Conservation (phyloP, 129 eudicot species). For the Flaveria bidentis region DNA sequence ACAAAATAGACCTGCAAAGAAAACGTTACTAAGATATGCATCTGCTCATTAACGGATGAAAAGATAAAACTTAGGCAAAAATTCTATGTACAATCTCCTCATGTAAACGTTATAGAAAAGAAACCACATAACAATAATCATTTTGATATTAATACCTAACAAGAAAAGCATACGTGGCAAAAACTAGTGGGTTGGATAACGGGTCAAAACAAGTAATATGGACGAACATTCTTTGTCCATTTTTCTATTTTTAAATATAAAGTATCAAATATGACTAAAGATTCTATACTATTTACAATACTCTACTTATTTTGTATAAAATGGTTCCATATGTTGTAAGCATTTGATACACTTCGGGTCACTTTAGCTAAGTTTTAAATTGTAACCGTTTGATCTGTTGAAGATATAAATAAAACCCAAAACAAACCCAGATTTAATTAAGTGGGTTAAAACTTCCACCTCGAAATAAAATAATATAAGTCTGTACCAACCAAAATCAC, state of each 20-base stretch:
- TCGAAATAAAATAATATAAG: not conserved
- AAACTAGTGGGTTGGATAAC: constrained; percentile 1
- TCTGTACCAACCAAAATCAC: constrained; percentile 1
- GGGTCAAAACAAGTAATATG: not conserved
- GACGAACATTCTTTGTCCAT: not conserved
- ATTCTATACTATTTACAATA: not conserved
- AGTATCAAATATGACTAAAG: not conserved
- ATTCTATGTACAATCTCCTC: not conserved
- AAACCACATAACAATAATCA: constrained; percentile 8
- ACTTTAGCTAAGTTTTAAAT: not conserved
- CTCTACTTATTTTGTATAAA: not conserved
- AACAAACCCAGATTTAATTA: not conserved
- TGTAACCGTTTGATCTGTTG: not conserved
- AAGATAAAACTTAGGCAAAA: constrained; percentile 8
- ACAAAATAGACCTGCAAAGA: constrained; percentile 64
- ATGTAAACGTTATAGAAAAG: not conserved
- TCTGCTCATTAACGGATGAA: not conserved
- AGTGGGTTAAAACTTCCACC: not conserved
- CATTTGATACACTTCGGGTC: not conserved
- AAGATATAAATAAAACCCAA: not conserved
- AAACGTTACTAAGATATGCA: not conserved
- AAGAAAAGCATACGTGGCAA: not conserved
- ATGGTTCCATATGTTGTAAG: not conserved
- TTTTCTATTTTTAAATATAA: not conserved
- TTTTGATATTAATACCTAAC: not conserved